Evolutionary conservation across 306 rosid species (phyloP), one percentile per base, ranked within the genome.

Genomic region (Alnus glutinosa): DNA sequence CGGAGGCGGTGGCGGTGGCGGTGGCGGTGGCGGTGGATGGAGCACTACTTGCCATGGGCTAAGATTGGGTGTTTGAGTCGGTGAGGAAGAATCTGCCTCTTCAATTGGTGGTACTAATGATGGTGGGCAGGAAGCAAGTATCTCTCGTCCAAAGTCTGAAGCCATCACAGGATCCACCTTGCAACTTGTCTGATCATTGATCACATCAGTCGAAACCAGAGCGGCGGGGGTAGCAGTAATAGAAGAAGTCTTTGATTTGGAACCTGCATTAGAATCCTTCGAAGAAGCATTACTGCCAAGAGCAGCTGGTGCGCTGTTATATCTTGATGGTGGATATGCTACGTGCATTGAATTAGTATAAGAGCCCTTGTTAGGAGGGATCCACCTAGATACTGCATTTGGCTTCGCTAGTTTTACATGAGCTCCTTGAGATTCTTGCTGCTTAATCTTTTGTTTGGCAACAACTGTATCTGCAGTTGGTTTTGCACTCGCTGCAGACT

Each of bases 301-400:
- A 63, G 86, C 86, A 68, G 94, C 86, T n/a, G 97, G 96, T 66
- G 92, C 88, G 76, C 91, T 85, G 49, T 92, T 90, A 76, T 80
- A 81, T 81, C 91, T 93, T 70, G 94, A 76, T 36, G 98, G 90
- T 79, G 98, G 97, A 87, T 95, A 90, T 51, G 82, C 86, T 42
- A 95, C 92, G 44, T 90, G 97, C 97, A 87, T 89, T 80, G 99
- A 92, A 86, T 86, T 89, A 52, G 80, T 71, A 78, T 87, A 84
- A 39, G 94, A 89, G 75, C 91, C 95, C 87, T 93, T 91, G 85
- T 90, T 92, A 54, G 97, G 74, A 63, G 99, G 92, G 81, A 88
- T 87, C 98, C 98, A 95, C 90, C 89, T 86, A 64, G 94, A 84
- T 75, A 81, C 78, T 34, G 92, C 91, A 85, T 77, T 87, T 47